Evolutionary conservation across 768 basidiomycete genomes (phyloP).

Genomic region (Mycena galopus): DNA sequence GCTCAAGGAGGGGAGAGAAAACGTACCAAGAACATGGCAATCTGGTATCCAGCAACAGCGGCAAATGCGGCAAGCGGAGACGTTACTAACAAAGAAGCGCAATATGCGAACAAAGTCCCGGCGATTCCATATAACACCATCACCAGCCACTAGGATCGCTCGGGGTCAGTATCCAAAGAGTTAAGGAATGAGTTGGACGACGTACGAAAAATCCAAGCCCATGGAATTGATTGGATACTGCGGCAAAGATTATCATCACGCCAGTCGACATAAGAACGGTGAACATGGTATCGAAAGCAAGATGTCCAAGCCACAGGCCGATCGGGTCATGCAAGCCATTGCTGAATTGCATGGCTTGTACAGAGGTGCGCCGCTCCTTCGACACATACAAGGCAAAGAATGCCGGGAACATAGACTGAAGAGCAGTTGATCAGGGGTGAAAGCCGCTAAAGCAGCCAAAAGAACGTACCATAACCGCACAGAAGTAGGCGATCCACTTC

Average conservation of each 20-base stretch:
- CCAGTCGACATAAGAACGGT: conserved; percentile 71
- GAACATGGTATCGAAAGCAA: conserved; percentile 78
- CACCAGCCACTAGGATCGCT: conserved; percentile 69
- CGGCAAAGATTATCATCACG: conserved; percentile 72
- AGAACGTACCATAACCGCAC: conserved; percentile 70
- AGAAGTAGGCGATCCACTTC: conserved; percentile 84
- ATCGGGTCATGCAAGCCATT: conserved; percentile 79
- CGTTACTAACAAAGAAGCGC: conserved; percentile 67
- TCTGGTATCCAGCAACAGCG: conserved; percentile 77
- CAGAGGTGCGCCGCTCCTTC: conserved; percentile 75
- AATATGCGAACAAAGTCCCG: conserved; percentile 78
- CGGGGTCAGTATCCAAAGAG: not conserved
- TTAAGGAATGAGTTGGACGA: conserved; percentile 9
- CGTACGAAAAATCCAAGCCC: conserved; percentile 75
- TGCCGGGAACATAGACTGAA: conserved; percentile 81
- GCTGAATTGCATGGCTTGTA: conserved; percentile 87
- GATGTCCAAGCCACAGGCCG: conserved; percentile 84
- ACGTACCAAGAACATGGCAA: conserved; percentile 79
- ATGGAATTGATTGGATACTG: conserved; percentile 71
- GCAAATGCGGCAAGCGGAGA: conserved; percentile 84
- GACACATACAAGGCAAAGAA: conserved; percentile 86
- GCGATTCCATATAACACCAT: conserved; percentile 79
- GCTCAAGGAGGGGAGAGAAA: conserved; percentile 44
- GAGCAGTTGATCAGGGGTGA: conserved; percentile 3
- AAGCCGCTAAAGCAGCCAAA: not conserved